Evolutionary conservation across 2,329 filamentous ascomycete species (phyloP), one percentile per base, ranked within the genome.

Genomic region (Colletotrichum endophyticum): DNA sequence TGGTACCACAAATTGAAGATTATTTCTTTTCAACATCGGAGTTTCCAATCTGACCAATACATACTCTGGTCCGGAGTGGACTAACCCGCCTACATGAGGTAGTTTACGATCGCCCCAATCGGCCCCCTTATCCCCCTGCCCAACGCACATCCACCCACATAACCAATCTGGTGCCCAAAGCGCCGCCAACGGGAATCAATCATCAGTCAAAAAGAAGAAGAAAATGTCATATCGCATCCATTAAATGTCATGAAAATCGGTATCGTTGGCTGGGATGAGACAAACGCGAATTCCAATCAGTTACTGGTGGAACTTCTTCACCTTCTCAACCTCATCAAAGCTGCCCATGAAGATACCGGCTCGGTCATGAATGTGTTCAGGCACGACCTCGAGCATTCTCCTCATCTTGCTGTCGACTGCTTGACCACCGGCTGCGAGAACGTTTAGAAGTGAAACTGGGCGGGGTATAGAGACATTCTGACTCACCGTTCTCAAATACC

Each of bases 321-420:
- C 95, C 90, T 98, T 98, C 88, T 98, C 95, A 66, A 99, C 91
- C 88, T 99, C 97, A 78, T 98, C 95, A 81, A 94, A 95, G 81
- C 96, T 98, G 79, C 97, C 97, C 89, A 99, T 91, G 88, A 98
- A 99, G 82, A 99, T 98, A 80, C 97, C 97, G 25, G 96, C 96
- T 83, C 93, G 92, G 87, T 99, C 97, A 86, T 99, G 97, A 82
- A 99, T 99, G 85, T 95, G 91, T 85, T 98, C 94, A 3, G 97
- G 97, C 2, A 95, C 92, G 56, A 99, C 93, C 72, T 95, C 94
- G 80, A 99, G 89, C 94, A 99, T 96, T 77, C 96, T 92, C 80
- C 92, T 88, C 96, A 98, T 98, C 73, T 95, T 93, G 87, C 95
- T 96, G 87, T 99, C 94, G 72, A 99, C 89, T 22, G 97, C 97